Evolutionary conservation across 805 yeast species (phyloP).

Genomic region (Groenewaldozyma salmanticensis): DNA sequence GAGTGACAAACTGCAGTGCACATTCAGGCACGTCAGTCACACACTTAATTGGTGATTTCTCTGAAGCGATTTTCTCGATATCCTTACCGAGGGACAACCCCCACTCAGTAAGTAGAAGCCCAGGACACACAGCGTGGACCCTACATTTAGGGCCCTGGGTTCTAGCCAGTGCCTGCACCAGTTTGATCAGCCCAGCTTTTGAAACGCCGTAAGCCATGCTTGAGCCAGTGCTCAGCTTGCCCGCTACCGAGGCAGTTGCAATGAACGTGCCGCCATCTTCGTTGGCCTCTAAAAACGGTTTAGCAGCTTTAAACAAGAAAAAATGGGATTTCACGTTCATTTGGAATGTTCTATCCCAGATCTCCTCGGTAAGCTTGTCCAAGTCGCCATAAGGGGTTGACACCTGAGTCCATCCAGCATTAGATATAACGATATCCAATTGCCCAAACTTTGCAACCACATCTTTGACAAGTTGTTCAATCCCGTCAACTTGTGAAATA

Average conservation of each 20-base stretch:
- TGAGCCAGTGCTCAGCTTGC: constrained; percentile 24
- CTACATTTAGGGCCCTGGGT: constrained; percentile 16
- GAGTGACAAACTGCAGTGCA: too few relatives aligned
- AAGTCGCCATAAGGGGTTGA: constrained; percentile 22
- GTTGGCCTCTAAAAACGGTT: constrained; percentile 23
- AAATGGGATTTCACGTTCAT: constrained; percentile 28
- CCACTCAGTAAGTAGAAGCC: constrained; percentile 19
- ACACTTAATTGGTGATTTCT: too few relatives aligned
- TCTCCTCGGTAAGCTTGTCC: constrained; percentile 24
- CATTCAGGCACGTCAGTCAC: too few relatives aligned
- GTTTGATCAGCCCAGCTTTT: constrained; percentile 26
- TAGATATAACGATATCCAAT: constrained; percentile 30
- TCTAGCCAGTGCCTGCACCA: constrained; percentile 22
- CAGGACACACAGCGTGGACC: constrained; percentile 18
- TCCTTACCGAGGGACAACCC: too few relatives aligned
- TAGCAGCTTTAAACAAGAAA: constrained; percentile 25
- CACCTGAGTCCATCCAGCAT: constrained; percentile 28
- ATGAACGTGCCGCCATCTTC: constrained; percentile 31
- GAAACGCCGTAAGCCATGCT: constrained; percentile 31
- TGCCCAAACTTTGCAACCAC: constrained; percentile 26
- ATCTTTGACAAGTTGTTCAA: constrained; percentile 21
- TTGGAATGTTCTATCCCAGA: constrained; percentile 18
- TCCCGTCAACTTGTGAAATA: constrained; percentile 15
- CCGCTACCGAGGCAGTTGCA: constrained; percentile 31
- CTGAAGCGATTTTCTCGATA: too few relatives aligned